These are phyloP conservation scores for Diaporthe citri DNA, from an alignment of 2,329 filamentous ascomycete genomes.

Conservation along the genomic window DNA sequence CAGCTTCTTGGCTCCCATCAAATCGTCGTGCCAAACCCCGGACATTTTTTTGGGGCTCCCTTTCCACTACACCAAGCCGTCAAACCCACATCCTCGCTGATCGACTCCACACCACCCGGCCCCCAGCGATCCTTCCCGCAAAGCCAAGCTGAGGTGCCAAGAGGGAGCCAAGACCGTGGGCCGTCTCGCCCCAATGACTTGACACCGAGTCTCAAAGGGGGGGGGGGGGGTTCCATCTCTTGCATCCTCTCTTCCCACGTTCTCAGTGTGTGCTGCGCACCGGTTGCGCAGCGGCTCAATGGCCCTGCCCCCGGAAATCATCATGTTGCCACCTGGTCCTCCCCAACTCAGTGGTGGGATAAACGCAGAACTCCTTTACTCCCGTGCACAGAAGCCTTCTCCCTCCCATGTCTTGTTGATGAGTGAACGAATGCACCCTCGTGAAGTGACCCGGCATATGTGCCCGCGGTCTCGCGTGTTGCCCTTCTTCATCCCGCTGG, in stretches of 20 bases:
- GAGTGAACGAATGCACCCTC: background rate
- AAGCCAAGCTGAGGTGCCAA: slow-evolving; percentile 34
- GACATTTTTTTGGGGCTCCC: background rate
- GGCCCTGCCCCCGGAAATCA: background rate
- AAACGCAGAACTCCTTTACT: slow-evolving; percentile 9
- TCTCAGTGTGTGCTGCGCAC: background rate
- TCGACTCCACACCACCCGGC: slow-evolving; percentile 18
- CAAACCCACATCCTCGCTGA: slow-evolving; percentile 18
- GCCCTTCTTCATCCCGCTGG: background rate
- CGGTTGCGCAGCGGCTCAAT: background rate
- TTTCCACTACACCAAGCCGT: slow-evolving; percentile 9
- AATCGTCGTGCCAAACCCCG: background rate
- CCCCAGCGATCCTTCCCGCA: slow-evolving; percentile 25
- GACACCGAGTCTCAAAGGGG: slow-evolving; percentile 30
- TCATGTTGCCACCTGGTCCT: background rate
- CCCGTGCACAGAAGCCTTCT: background rate
- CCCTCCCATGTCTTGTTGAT: background rate
- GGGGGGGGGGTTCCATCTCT: background rate
- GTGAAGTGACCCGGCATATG: background rate
- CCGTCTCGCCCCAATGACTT: slow-evolving; percentile 13
- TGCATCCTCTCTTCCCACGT: background rate
- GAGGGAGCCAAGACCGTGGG: slow-evolving; percentile 19
- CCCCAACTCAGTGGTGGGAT: background rate
- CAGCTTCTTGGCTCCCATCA: slow-evolving; percentile 30
- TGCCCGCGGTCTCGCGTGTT: background rate